phyloP scores from a whole-genome alignment of 257 asterid species.

The Nicotiana tabacum region DNA sequence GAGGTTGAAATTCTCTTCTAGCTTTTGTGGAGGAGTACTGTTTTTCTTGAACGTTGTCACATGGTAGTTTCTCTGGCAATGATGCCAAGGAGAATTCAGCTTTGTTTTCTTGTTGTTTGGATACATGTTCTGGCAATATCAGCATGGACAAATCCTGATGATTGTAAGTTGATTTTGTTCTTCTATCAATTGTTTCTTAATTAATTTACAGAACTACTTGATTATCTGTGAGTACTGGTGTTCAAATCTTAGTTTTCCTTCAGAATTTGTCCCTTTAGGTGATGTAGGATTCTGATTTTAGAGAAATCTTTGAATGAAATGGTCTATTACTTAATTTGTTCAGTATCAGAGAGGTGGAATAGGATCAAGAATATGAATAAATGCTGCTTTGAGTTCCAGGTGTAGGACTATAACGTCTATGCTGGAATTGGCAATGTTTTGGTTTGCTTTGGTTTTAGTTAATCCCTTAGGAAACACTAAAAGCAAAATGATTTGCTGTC shows the following conservation, averaged over 20 bases:
- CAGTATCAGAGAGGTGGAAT: not conserved
- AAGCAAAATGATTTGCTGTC: not conserved
- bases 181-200: not conserved
- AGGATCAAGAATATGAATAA: not conserved
- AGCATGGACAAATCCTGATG: constrained; percentile 44
- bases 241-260: not conserved
- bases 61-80: constrained; percentile 21
- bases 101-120: constrained; percentile 31
- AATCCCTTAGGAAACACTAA: not conserved
- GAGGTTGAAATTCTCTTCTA: not conserved
- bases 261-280: not conserved
- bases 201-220: not conserved
- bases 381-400: no score
- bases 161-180: constrained; percentile 36
- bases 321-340: not conserved
- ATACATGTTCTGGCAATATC: constrained; percentile 28
- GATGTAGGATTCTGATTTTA: not conserved
- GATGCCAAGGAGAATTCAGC: constrained; percentile 26
- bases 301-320: not conserved
- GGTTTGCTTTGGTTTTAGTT: not conserved
- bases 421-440: not conserved
- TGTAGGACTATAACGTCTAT: not conserved
- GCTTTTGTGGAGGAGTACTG: not conserved
- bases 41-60: constrained; percentile 1
- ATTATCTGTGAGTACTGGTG: not conserved